A percentile compares a stretch with the other conserved stretches of the same genome.
These are phyloP conservation scores for Trichoderma sp. DNA, from an alignment of 2,329 filamentous ascomycete species.

Conservation along the genomic window DNA sequence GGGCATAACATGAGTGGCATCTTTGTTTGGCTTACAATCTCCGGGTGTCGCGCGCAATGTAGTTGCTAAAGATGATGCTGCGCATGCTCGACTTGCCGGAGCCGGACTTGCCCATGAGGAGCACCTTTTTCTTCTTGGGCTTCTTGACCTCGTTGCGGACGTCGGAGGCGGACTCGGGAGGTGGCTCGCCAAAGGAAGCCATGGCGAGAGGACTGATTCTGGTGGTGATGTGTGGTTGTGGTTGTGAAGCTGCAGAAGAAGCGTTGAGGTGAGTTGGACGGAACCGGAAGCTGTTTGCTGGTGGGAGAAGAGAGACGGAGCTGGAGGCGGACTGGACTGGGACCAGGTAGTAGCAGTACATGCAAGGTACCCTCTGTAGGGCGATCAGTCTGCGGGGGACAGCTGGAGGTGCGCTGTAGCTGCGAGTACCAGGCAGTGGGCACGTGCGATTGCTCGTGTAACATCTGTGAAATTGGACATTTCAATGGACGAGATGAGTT, in stretches of 20 bases:
- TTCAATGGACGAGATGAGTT: background rate
- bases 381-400: background rate
- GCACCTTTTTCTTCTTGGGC: conserved; percentile 82
- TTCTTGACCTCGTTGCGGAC: conserved; percentile 60
- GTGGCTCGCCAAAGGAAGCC: conserved; percentile 41
- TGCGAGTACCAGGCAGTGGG: conserved; percentile 4
- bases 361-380: conserved; percentile 9
- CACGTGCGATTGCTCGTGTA: conserved; percentile 20
- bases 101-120: conserved; percentile 92
- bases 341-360: background rate
- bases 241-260: background rate
- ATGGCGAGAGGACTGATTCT: conserved; percentile 31
- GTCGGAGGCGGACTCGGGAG: conserved; percentile 40
- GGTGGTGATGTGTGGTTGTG: background rate
- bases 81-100: conserved; percentile 98
- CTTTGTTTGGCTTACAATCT: conserved; percentile 59
- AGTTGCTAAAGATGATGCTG: conserved; percentile 98
- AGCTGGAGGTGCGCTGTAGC: background rate
- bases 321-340: background rate
- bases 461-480: background rate
- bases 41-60: conserved; percentile 93
- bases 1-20: background rate
- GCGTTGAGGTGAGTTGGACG: background rate
- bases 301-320: background rate
- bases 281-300: background rate